Percentiles rank a stretch among this genome's conserved stretches.
phyloP scores from a whole-genome alignment of 2,329 filamentous ascomycete genomes.

The Capronia epimyces region DNA sequence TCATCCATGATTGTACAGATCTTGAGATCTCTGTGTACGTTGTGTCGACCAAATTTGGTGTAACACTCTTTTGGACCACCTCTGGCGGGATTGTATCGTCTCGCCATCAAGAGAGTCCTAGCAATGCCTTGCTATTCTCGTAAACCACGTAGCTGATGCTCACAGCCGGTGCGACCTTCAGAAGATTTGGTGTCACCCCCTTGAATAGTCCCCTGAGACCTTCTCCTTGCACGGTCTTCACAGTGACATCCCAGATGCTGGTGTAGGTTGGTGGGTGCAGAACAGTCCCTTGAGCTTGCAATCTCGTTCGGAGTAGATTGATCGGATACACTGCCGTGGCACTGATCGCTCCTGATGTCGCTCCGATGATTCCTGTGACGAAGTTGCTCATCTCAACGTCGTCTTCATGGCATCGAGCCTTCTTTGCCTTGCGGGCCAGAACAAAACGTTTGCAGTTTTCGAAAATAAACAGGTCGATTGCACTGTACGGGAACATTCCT shows the following conservation, averaged over 20 bases:
- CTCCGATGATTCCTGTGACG: constrained; percentile 80
- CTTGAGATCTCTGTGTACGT: not conserved
- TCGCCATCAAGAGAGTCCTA: constrained; percentile 41
- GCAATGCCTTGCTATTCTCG: constrained; percentile 74
- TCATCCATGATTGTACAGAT: not conserved
- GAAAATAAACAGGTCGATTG: constrained; percentile 93
- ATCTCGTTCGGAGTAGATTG: constrained; percentile 82
- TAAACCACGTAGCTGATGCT: constrained; percentile 94
- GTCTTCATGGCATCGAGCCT: constrained; percentile 69
- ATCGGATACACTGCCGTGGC: constrained; percentile 92
- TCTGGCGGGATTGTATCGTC: not conserved
- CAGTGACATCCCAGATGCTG: constrained; percentile 82
- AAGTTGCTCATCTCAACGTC: constrained; percentile 76
- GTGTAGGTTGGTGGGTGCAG: constrained; percentile 86
- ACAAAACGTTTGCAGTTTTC: constrained; percentile 80
- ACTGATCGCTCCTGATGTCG: constrained; percentile 83
- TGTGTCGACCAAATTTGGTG: not conserved
- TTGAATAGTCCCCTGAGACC: constrained; percentile 85
- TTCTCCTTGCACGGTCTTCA: constrained; percentile 75
- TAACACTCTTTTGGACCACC: not conserved
- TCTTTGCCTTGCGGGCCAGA: constrained; percentile 63
- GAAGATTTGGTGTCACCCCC: constrained; percentile 85
- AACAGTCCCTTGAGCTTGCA: constrained; percentile 92
- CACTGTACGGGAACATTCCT: constrained; percentile 96
- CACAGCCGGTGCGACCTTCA: constrained; percentile 93